Percentiles rank a stretch among this genome's conserved stretches.
Conservation (phyloP, 352 stramenopile species). For the Pilasporangium apinafurcum region DNA sequence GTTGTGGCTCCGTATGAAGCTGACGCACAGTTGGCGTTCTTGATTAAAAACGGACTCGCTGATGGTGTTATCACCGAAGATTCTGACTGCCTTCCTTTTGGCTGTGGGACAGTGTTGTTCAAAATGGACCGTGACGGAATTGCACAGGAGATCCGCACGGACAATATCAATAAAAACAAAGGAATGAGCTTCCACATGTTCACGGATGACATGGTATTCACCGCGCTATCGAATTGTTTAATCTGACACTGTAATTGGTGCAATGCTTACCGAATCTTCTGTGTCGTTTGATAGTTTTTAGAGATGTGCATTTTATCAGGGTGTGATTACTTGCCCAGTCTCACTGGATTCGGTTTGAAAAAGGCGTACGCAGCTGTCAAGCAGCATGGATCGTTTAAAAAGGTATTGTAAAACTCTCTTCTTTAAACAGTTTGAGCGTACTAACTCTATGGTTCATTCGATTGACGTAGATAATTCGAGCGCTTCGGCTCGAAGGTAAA, state of each 20-base stretch:
- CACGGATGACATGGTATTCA: constrained; percentile 74
- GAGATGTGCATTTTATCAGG: constrained; percentile 91
- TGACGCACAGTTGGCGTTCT: constrained; percentile 94
- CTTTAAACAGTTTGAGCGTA: no score
- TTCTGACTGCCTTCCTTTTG: constrained; percentile 92
- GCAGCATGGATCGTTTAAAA: constrained; percentile 58
- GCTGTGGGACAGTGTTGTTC: constrained; percentile 90
- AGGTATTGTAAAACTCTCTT: no score
- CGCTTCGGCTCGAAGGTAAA: constrained; percentile 63
- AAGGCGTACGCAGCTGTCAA: constrained; percentile 69
- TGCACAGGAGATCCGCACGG: constrained; percentile 79
- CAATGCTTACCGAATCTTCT: not conserved
- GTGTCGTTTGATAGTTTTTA: constrained; percentile 43
- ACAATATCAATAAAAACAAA: constrained; percentile 71
- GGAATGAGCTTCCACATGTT: constrained; percentile 73
- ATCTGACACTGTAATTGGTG: not conserved
- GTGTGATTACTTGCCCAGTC: constrained; percentile 84
- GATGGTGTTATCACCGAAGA: constrained; percentile 96
- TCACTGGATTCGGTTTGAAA: constrained; percentile 81
- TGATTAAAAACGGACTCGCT: constrained; percentile 72
- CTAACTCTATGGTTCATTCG: no score
- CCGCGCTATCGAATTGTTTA: not conserved
- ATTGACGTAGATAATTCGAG: constrained; percentile 43
- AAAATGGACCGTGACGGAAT: constrained; percentile 91
- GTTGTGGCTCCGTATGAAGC: constrained; percentile 97